Evolutionary conservation across 805 yeast genomes (phyloP), one percentile per base, ranked within the genome.

Genomic region (Kuraishia capsulata): DNA sequence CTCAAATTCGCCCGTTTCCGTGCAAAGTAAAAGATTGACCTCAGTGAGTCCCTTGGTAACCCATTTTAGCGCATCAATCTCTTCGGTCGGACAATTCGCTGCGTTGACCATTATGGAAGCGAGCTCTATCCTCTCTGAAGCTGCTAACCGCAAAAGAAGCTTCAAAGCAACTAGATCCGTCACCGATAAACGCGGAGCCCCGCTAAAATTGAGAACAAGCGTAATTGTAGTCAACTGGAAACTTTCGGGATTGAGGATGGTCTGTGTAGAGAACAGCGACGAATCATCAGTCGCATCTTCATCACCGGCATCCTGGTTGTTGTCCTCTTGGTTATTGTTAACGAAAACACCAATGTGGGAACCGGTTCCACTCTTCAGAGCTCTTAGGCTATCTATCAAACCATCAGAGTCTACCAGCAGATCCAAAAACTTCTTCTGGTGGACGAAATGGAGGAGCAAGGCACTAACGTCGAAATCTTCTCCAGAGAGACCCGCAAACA

Each of bases 221-320:
- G 50, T 52, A 11, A 56, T 34, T 1, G 48, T 39, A 3, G 52
- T 44, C 19, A 54, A 48, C 28, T 49, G 46, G 30, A 54, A 50
- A 0, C 56, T 48, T n/a, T 46, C 46, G 5, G 59, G 58, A 38
- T 50, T 49, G 16, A 54, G 36, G 21, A 52, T 45, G 4, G 59
- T 54, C 28, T 51, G 54, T 14, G 39, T 49, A 0, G 59, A 54
- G 10, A 48, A 33, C 18, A 42, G 20, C 2, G 52, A 48, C 20
- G 30, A 39, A 3, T 32, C 29, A 19, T 46, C 51, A 20, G 5
- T 38, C 42, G 1, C 17, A 10, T 4, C 26, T 30, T 14, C 38
- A 25, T n/a, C 20, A n/a, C 13, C 11, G 10, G 8, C 10, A 13
- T 11, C 17, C 17, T 5, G 14, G 8, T 28, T 17, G 17, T 8